A percentile compares a stretch with the other conserved stretches of the same genome.
phyloP scores from a whole-genome alignment of 495 filamentous ascomycete species.

The Trichoderma orchidacearum region DNA sequence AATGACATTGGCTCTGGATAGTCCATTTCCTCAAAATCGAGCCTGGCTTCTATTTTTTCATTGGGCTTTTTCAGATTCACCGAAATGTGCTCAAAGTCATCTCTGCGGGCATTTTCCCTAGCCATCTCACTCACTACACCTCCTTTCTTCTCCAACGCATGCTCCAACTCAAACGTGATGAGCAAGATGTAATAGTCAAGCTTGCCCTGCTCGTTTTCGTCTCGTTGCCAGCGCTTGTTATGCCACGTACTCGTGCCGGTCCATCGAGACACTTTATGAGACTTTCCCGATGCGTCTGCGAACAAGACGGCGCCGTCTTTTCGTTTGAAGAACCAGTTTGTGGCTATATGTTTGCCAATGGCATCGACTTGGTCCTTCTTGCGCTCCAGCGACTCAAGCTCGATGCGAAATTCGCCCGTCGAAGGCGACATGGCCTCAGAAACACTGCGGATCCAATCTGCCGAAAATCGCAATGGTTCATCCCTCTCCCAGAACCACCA shows the following conservation, averaged over 20 bases:
- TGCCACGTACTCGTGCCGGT: slow-evolving; percentile 14
- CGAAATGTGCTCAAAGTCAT: background rate
- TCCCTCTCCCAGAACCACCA: slow-evolving; percentile 17
- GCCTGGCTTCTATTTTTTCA: background rate
- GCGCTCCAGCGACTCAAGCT: slow-evolving; percentile 16
- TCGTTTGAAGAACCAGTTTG: slow-evolving; percentile 15
- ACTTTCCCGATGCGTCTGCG: slow-evolving; percentile 4
- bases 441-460: slow-evolving; percentile 10
- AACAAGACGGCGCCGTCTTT: slow-evolving; percentile 9
- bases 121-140: background rate
- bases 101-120: background rate
- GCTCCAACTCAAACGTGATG: background rate
- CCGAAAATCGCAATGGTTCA: slow-evolving; percentile 9
- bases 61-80: background rate
- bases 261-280: slow-evolving; percentile 9
- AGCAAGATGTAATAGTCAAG: slow-evolving; percentile 16
- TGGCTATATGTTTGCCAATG: slow-evolving; percentile 8
- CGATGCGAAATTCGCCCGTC: slow-evolving; percentile 11
- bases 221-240: slow-evolving; percentile 11
- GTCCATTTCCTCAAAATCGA: background rate
- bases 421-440: slow-evolving; percentile 9
- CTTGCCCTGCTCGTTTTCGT: slow-evolving; percentile 13
- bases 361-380: slow-evolving; percentile 14
- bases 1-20: background rate
- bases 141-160: background rate